These are phyloP conservation scores for Leccinum ochraceum DNA, from an alignment of 768 basidiomycete species.

Conservation along the genomic window DNA sequence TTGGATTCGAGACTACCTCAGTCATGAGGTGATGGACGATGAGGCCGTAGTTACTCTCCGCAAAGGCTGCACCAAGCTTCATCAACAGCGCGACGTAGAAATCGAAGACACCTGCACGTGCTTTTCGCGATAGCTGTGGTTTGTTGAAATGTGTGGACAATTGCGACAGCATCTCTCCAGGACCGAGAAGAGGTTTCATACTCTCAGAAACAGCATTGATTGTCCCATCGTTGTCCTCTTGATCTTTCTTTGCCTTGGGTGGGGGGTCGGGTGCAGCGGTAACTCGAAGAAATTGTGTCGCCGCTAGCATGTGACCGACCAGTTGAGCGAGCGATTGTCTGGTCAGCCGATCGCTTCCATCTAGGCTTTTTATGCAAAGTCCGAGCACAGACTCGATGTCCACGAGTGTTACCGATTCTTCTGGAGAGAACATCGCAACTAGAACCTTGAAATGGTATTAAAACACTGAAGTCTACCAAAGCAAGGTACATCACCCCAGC, in stretches of 20 bases:
- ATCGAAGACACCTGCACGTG: conserved; percentile 84
- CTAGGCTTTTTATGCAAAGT: conserved; percentile 71
- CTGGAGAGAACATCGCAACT: conserved; percentile 57
- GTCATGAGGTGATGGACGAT: conserved; percentile 77
- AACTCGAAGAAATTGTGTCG: conserved; percentile 72
- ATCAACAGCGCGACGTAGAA: conserved; percentile 80
- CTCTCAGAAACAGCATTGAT: conserved; percentile 49
- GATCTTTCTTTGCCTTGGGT: conserved; percentile 65
- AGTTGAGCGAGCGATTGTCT: conserved; percentile 79
- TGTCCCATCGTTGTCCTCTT: conserved; percentile 58
- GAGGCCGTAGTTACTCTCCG: conserved; percentile 80
- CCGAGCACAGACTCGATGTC: conserved; percentile 80
- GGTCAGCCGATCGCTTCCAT: conserved; percentile 81
- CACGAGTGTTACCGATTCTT: conserved; percentile 52
- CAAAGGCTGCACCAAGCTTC: conserved; percentile 72
- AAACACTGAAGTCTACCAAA: conserved; percentile 4
- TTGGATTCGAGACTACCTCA: conserved; percentile 68
- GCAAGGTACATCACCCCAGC: conserved; percentile 55
- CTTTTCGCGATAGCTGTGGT: conserved; percentile 61
- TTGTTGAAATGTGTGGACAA: conserved; percentile 85
- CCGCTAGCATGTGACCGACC: conserved; percentile 79
- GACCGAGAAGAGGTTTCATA: conserved; percentile 68
- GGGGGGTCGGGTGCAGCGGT: conserved; percentile 45
- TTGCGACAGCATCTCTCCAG: conserved; percentile 78
- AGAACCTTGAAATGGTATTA: conserved; percentile 45